Conservation (phyloP, 768 basidiomycete species). For the Baorangia bicolor region DNA sequence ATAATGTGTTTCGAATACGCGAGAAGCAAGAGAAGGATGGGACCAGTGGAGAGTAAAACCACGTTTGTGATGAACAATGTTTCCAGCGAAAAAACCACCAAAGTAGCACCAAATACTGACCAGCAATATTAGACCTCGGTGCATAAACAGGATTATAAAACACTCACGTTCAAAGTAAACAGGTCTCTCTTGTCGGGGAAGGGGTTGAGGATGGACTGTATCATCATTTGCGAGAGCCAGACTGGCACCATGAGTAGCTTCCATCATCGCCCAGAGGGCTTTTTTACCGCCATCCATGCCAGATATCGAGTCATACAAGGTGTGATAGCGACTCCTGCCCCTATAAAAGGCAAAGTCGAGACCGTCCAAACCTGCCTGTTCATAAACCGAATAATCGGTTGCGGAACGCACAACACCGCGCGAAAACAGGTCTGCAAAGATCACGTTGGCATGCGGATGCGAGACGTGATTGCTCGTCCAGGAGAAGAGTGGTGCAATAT, state of each 20-base stretch:
- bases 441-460: constrained; percentile 71
- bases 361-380: constrained; percentile 56
- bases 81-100: constrained; percentile 56
- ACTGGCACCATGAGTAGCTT: constrained; percentile 56
- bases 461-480: constrained; percentile 48
- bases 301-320: constrained; percentile 65
- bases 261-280: constrained; percentile 80
- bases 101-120: constrained; percentile 55
- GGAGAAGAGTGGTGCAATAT: constrained; percentile 51
- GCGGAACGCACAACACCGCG: constrained; percentile 62
- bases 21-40: constrained; percentile 50
- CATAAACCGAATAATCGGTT: constrained; percentile 76
- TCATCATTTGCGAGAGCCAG: constrained; percentile 50
- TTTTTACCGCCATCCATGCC: constrained; percentile 52
- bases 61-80: constrained; percentile 57
- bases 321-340: constrained; percentile 74
- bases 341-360: constrained; percentile 80
- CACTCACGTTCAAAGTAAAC: constrained; percentile 77
- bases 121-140: not conserved
- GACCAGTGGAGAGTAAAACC: constrained; percentile 60
- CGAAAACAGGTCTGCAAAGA: constrained; percentile 68
- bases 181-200: constrained; percentile 24
- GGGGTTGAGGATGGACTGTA: constrained; percentile 26
- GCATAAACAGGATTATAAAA: not conserved
- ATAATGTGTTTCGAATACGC: constrained; percentile 35